Evolutionary conservation across 2,329 filamentous ascomycete genomes (phyloP).

Genomic region (Aureobasidium sp.): DNA sequence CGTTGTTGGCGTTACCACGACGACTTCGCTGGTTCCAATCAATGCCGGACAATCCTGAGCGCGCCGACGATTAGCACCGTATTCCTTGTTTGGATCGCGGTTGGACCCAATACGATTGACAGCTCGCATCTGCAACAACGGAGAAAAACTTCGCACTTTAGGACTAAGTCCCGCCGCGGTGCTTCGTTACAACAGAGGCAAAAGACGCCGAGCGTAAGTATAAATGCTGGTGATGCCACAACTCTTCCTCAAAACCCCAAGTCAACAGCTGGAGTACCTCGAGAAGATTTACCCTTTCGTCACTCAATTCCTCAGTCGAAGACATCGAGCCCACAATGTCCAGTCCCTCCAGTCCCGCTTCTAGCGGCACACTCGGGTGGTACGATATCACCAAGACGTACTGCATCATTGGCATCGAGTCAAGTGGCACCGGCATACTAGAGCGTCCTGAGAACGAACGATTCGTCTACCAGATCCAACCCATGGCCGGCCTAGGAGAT

Average conservation of each 20-base stretch:
- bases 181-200: conserved; percentile 4
- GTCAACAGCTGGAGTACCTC: not conserved
- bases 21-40: conserved; percentile 10
- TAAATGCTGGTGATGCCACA: not conserved
- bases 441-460: not conserved
- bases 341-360: not conserved
- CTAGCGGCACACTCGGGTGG: not conserved
- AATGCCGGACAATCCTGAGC: not conserved
- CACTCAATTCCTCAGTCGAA: not conserved
- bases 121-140: not conserved
- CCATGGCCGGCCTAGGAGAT: not conserved
- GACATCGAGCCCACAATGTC: not conserved
- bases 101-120: not conserved
- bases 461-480: not conserved
- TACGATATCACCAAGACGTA: conserved; percentile 3
- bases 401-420: conserved; percentile 6
- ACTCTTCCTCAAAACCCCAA: not conserved
- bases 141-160: not conserved
- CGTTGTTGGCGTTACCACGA: conserved; percentile 3
- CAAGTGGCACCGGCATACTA: not conserved
- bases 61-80: not conserved
- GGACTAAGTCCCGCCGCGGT: not conserved
- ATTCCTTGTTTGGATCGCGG: not conserved
- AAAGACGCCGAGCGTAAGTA: not conserved
- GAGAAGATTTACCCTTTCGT: not conserved